These are phyloP conservation scores for Metschnikowia hibisci DNA, from an alignment of 805 yeast genomes.

Conservation along the genomic window DNA sequence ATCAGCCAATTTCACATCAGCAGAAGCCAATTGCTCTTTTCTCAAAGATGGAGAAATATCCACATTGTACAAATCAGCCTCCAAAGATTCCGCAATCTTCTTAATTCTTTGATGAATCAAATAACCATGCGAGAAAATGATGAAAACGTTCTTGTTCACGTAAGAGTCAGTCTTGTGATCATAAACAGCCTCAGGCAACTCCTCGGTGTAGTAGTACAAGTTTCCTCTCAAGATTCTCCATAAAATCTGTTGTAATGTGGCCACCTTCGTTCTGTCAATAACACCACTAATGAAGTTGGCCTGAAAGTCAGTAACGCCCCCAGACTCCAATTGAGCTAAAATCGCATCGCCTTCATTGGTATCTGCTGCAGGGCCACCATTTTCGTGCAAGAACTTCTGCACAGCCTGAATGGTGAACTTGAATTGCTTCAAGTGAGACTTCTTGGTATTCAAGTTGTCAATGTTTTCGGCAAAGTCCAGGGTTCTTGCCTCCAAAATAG, in stretches of 20 bases:
- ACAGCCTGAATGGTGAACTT: conserved; percentile 47
- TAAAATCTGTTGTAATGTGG: conserved; percentile 70
- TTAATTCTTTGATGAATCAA: conserved; percentile 66
- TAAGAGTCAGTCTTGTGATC: conserved; percentile 55
- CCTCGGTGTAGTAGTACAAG: conserved; percentile 69
- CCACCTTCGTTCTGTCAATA: conserved; percentile 65
- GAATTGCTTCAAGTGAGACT: conserved; percentile 65
- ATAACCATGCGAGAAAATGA: conserved; percentile 89
- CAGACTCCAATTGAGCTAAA: conserved; percentile 37
- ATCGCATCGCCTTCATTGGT: conserved; percentile 36
- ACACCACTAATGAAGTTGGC: conserved; percentile 72
- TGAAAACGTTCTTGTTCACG: conserved; percentile 75
- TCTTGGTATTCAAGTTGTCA: conserved; percentile 57
- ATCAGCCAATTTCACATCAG: conserved; percentile 29
- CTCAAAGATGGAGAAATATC: conserved; percentile 36
- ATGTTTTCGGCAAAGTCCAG: conserved; percentile 66
- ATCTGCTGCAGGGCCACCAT: conserved; percentile 20
- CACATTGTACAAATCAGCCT: conserved; percentile 69
- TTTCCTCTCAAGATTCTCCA: conserved; percentile 96
- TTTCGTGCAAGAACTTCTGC: conserved; percentile 31
- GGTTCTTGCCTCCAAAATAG: conserved; percentile 69
- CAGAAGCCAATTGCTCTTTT: conserved; percentile 27
- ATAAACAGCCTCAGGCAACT: conserved; percentile 63
- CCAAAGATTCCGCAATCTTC: conserved; percentile 85
- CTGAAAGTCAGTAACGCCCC: conserved; percentile 26